These are phyloP conservation scores for Apodospora peruviana DNA, from an alignment of 495 filamentous ascomycete genomes.

Conservation along the genomic window DNA sequence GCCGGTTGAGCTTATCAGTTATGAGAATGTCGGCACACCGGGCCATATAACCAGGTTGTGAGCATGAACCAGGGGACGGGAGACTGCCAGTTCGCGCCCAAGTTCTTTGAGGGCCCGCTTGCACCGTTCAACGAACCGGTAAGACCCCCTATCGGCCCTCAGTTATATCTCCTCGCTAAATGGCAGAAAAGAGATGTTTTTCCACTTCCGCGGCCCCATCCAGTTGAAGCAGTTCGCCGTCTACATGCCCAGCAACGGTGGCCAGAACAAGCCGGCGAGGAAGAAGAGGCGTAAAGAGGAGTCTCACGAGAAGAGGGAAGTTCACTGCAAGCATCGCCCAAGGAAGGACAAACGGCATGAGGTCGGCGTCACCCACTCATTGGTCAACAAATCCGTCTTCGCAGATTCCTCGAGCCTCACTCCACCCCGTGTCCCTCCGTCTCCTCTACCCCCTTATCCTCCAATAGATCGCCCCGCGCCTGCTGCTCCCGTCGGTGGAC, in stretches of 20 bases:
- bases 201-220: constrained; percentile 66
- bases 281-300: constrained; percentile 15
- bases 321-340: too few species aligned
- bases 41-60: constrained; percentile 57
- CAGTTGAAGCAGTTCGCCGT: constrained; percentile 57
- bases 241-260: constrained; percentile 42
- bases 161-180: neutral
- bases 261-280: constrained; percentile 25
- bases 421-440: too few species aligned
- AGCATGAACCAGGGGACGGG: constrained; percentile 52
- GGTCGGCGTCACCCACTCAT: too few species aligned
- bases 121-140: constrained; percentile 66
- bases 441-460: too few species aligned
- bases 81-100: constrained; percentile 41
- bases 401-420: too few species aligned
- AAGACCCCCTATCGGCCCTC: constrained; percentile 16
- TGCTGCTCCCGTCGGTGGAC: too few species aligned
- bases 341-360: neutral
- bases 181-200: constrained; percentile 48
- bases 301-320: too few species aligned
- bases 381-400: too few species aligned
- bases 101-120: constrained; percentile 50
- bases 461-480: too few species aligned
- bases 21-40: constrained; percentile 48
- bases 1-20: constrained; percentile 52